phyloP scores from a whole-genome alignment of 176 grass and related monocot species.

The Hyparrhenia diplandra region DNA sequence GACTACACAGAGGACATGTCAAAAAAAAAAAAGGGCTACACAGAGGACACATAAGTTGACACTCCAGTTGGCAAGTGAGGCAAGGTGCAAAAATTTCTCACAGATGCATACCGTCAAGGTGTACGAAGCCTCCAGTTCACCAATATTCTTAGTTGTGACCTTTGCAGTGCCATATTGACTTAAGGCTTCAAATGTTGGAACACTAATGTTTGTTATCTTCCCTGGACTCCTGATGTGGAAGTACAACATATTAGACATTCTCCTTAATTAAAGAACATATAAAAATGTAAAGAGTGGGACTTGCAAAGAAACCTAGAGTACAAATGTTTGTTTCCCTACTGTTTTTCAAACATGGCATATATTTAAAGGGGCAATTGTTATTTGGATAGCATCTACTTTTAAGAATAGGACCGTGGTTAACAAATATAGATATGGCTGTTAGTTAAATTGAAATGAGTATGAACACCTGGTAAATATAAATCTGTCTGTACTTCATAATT shows the following conservation, averaged over 20 bases:
- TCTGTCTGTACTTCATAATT: neutral
- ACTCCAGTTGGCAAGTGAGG: neutral
- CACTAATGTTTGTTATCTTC: constrained; percentile 53
- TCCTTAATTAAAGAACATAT: neutral
- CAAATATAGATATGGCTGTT: neutral
- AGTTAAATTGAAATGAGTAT: constrained; percentile 2
- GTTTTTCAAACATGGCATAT: neutral
- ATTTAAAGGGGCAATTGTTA: neutral
- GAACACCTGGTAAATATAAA: neutral
- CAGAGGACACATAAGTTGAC: neutral
- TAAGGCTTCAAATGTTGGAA: constrained; percentile 78
- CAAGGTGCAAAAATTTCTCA: neutral
- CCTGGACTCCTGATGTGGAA: constrained; percentile 79
- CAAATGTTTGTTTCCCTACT: neutral
- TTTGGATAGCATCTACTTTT: neutral
- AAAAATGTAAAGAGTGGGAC: neutral
- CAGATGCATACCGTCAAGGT: constrained; percentile 82
- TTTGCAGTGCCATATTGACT: constrained; percentile 71
- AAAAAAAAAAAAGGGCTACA: too few relatives aligned
- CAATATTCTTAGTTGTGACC: constrained; percentile 67
- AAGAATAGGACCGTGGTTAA: neutral
- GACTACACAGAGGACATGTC: too few relatives aligned
- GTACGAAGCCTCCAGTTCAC: constrained; percentile 85
- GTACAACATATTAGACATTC: neutral
- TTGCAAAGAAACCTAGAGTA: constrained; percentile 1